Base-by-base conservation (phyloP, 208 protist genomes). In the Jaenimonas drosophilae region DNA sequence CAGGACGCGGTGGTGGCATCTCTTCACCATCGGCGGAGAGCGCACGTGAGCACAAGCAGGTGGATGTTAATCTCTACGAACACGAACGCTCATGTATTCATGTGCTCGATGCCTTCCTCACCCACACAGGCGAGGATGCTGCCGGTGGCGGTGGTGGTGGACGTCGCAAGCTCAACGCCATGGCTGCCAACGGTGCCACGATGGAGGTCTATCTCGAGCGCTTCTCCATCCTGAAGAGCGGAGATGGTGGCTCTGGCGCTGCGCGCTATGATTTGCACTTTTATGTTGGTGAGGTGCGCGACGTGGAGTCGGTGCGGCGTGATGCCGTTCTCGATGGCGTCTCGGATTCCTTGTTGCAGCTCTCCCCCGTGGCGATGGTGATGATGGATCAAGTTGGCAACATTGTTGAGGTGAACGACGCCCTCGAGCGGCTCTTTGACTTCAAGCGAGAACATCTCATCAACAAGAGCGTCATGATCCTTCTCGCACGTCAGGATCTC, bases 341-440 rank as follows among this genome's bases (percentile, higher is more conserved):
- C 17, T 17, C 33, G n/a, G 3, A 11, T 12, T 11, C 36, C 3
- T 25, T 69, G 28, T 23, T 69, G 44, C 43, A 63, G 21, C 45
- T 52, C 24, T 43, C 43, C 49, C 21, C 55, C 19, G 27, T 60
- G 16, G 37, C 59, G 2, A 37, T 76, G 34, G 11, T 76, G 9
- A 38, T 50, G 9, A 49, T 53, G 20, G 32, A 69, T 54, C 11
- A 11, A 3, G 58, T 40, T 20, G 68, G 68, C 29, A 62, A 30
- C 19, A 47, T 76, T 3, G 14, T 59, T 24, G 25, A 59, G n/a
- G 61, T 67, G 42, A 76, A 76, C 55, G 38, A 49, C 31, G 36
- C 38, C 17, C 20, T 65, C 12, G 47, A 59, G 25, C 31, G 48
- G 21, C 3, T 24, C 12, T 70, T 70, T 33, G 58, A 49, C 38